Percentiles rank a stretch among this genome's conserved stretches.
These are phyloP conservation scores for Dactylella cylindrospora DNA, from an alignment of 2,329 filamentous ascomycete genomes.

Conservation along the genomic window DNA sequence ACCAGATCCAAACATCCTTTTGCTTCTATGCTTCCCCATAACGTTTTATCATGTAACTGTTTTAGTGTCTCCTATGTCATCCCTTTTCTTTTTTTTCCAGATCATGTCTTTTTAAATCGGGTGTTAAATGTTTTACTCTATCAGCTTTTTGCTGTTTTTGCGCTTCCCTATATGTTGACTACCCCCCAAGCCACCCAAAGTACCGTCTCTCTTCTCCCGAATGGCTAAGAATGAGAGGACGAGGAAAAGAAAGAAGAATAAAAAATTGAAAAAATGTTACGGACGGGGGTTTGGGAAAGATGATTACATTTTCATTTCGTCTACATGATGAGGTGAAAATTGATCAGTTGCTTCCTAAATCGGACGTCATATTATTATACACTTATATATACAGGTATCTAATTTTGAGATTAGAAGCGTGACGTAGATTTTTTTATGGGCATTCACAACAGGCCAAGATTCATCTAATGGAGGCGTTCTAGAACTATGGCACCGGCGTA, in stretches of 20 bases:
- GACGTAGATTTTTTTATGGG: too few species aligned
- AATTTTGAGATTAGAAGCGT: too few species aligned
- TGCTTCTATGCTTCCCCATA: slow-evolving; percentile 29
- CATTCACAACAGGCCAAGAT: too few species aligned
- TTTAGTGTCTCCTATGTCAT: slow-evolving; percentile 26
- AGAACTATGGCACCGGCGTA: too few species aligned
- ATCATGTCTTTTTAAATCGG: slow-evolving; percentile 15
- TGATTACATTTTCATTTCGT: too few species aligned
- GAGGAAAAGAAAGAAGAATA: slow-evolving; percentile 32
- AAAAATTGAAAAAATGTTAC: slow-evolving; percentile 41
- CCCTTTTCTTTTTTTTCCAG: slow-evolving; percentile 17
- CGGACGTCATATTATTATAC: slow-evolving; percentile 8
- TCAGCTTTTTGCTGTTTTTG: slow-evolving; percentile 1
- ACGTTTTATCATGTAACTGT: slow-evolving; percentile 40
- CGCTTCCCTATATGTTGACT: neutral
- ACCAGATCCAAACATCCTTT: slow-evolving; percentile 6
- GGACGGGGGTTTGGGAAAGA: slow-evolving; percentile 34
- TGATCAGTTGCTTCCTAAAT: slow-evolving; percentile 5
- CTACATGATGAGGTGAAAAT: too few species aligned
- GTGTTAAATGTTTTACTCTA: slow-evolving; percentile 21
- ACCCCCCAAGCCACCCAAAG: neutral
- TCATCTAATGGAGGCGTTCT: too few species aligned
- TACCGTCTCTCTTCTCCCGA: slow-evolving; percentile 1
- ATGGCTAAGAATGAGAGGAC: too few species aligned
- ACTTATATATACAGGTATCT: too few species aligned